Conservation (phyloP, 2,329 filamentous ascomycete genomes). For the Fusarium torreyae region DNA sequence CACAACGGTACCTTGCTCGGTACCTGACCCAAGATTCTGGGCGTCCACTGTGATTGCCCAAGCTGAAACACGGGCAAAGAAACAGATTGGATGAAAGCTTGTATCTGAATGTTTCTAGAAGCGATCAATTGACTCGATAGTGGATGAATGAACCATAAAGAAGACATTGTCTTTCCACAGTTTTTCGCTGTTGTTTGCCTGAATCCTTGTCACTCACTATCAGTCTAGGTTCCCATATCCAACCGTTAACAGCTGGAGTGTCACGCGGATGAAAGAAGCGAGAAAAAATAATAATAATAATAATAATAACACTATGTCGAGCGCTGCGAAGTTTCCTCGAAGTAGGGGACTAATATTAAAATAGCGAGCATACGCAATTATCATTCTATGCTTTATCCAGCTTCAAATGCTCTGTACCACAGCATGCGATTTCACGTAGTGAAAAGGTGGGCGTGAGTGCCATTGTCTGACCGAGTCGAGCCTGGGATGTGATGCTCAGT, state of each 20-base stretch:
- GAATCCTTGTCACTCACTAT: conserved; percentile 12
- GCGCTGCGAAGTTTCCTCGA: too few species aligned
- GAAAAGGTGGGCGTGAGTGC: too few species aligned
- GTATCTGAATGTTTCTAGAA: not conserved
- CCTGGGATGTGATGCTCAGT: conserved; percentile 14
- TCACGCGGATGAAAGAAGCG: too few species aligned
- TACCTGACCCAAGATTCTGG: not conserved
- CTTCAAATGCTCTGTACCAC: too few species aligned
- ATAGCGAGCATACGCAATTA: too few species aligned
- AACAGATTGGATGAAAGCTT: conserved; percentile 5
- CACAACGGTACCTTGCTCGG: not conserved
- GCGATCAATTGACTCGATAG: conserved; percentile 7
- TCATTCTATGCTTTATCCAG: too few species aligned
- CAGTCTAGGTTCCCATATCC: conserved; percentile 5
- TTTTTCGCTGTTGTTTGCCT: conserved; percentile 7
- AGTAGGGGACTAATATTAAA: too few species aligned
- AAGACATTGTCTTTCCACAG: not conserved
- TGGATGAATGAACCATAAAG: not conserved
- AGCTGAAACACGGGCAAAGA: conserved; percentile 20
- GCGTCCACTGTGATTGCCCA: conserved; percentile 7
- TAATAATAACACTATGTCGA: too few species aligned
- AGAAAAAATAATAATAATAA: too few species aligned
- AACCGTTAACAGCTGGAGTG: conserved; percentile 5
- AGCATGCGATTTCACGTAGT: too few species aligned
- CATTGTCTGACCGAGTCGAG: conserved; percentile 12